Conservation (phyloP, 306 rosid species). For the Sesbania bispinosa region DNA sequence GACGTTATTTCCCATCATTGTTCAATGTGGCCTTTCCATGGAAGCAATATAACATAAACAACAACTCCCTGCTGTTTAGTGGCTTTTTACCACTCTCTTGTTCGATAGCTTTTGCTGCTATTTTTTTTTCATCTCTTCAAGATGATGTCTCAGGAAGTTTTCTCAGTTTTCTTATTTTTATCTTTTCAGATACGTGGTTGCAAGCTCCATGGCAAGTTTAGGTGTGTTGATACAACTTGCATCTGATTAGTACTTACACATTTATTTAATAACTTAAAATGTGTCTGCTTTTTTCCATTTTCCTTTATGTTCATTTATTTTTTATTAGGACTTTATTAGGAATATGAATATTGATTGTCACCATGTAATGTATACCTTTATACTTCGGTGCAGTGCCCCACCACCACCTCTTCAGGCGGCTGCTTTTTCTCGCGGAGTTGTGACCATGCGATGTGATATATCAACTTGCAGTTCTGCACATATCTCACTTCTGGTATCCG, state of each 20-base stretch:
- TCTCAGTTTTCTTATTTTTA: constrained; percentile 10
- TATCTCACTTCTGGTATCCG: constrained; percentile 88
- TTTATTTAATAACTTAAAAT: constrained; percentile 4
- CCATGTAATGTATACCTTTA: constrained; percentile 24
- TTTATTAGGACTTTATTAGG: not conserved
- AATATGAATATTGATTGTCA: constrained; percentile 2
- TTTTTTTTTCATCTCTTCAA: constrained; percentile 6
- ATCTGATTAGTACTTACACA: not conserved
- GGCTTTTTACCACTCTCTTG: not conserved
- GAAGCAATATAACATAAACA: not conserved
- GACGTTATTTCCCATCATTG: not conserved
- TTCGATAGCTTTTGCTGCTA: too few species aligned
- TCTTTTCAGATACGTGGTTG: constrained; percentile 84
- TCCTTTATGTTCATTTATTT: not conserved
- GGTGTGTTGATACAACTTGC: constrained; percentile 48
- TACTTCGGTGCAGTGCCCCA: constrained; percentile 64
- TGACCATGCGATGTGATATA: constrained; percentile 95
- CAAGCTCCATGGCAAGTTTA: constrained; percentile 94
- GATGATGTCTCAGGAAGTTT: not conserved
- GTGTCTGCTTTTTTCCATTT: not conserved
- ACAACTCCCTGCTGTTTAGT: constrained; percentile 3
- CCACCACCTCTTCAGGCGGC: constrained; percentile 99
- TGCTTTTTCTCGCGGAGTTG: constrained; percentile 93
- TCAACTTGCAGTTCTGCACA: constrained; percentile 83
- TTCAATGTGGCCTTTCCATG: constrained; percentile 9